A percentile compares a stretch with the other conserved stretches of the same genome.
Conservation (phyloP, 2,329 filamentous ascomycete species). For the Penicillium sp. region DNA sequence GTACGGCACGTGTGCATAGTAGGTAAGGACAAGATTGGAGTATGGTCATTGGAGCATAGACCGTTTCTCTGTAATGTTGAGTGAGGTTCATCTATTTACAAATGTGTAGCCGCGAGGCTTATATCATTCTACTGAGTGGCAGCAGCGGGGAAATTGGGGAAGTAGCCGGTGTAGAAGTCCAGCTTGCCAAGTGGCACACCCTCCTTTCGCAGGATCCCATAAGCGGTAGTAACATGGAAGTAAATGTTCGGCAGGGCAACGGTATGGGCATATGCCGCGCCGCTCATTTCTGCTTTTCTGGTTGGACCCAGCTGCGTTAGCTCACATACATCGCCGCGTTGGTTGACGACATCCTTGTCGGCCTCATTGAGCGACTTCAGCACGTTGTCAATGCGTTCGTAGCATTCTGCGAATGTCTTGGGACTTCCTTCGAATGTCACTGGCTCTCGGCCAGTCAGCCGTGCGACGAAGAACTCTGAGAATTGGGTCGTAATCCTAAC, state of each 20-base stretch:
- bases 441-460: constrained; percentile 25
- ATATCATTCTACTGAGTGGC: background rate
- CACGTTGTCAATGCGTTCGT: constrained; percentile 26
- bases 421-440: constrained; percentile 16
- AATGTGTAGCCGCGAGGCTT: background rate
- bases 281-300: constrained; percentile 4
- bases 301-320: constrained; percentile 13
- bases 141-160: background rate
- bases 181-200: constrained; percentile 18
- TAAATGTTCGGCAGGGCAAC: constrained; percentile 23
- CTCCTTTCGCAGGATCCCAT: constrained; percentile 21
- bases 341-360: constrained; percentile 30
- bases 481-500: constrained; percentile 27
- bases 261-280: constrained; percentile 15
- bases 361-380: constrained; percentile 17
- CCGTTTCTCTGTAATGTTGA: background rate
- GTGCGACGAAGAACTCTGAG: constrained; percentile 24
- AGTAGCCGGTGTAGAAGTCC: constrained; percentile 4
- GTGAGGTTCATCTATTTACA: background rate
- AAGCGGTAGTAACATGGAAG: constrained; percentile 23
- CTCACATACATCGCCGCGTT: constrained; percentile 10
- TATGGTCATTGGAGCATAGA: background rate
- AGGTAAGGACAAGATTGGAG: background rate
- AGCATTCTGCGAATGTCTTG: constrained; percentile 20
- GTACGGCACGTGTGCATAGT: background rate